phyloP scores from a whole-genome alignment of 2,329 filamentous ascomycete species.

The Sporothrix phasma region DNA sequence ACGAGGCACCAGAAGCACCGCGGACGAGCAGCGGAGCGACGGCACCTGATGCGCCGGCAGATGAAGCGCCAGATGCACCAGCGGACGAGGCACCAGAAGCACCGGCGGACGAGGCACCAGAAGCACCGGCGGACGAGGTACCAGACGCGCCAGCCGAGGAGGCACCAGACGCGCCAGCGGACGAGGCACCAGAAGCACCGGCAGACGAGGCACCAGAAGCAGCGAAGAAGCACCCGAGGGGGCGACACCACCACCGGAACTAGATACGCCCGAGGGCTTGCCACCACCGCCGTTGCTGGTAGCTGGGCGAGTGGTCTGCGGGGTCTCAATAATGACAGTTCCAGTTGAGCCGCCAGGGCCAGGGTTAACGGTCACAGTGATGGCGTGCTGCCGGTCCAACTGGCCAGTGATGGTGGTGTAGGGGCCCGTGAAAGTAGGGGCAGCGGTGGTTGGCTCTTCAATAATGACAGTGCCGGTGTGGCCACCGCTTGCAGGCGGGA shows the following conservation, averaged over 20 bases:
- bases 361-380: slow-evolving; percentile 13
- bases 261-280: too few relatives aligned
- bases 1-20: neutral
- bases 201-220: neutral
- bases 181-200: neutral
- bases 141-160: neutral
- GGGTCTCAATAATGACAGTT: slow-evolving; percentile 15
- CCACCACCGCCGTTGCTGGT: neutral
- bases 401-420: slow-evolving; percentile 15
- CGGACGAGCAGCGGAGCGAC: neutral
- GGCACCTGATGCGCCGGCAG: too few relatives aligned
- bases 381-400: slow-evolving; percentile 11
- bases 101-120: too few relatives aligned
- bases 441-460: slow-evolving; percentile 2
- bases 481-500: slow-evolving; percentile 12
- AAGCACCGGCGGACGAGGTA: neutral
- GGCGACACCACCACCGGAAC: neutral
- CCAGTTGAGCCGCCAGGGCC: slow-evolving; percentile 10
- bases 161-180: neutral
- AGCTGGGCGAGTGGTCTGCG: neutral
- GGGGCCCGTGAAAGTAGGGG: slow-evolving; percentile 1
- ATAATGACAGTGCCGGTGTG: slow-evolving; percentile 16
- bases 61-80: neutral
- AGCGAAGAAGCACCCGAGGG: neutral
- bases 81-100: neutral